phyloP scores from a whole-genome alignment of 768 basidiomycete genomes.

The Rhodotorula paludigena region DNA sequence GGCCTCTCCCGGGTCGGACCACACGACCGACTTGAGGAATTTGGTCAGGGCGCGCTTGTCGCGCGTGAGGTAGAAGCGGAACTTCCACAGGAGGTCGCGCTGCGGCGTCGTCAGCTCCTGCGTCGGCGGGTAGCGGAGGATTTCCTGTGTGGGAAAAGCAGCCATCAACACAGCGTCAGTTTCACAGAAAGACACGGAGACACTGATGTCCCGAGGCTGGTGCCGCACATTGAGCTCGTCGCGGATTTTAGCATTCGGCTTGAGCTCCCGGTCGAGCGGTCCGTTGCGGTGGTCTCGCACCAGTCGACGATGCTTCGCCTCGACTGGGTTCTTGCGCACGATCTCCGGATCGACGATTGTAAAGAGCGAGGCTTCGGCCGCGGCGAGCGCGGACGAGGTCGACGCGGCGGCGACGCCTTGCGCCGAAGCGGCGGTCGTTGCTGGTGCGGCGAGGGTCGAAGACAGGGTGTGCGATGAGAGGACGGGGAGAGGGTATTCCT shows the following conservation, averaged over 20 bases:
- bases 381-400: background rate
- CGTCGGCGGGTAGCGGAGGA: conserved; percentile 86
- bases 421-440: conserved; percentile 29
- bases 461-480: conserved; percentile 37
- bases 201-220: background rate
- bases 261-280: conserved; percentile 88
- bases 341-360: conserved; percentile 85
- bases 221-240: conserved; percentile 78
- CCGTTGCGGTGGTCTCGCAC: conserved; percentile 93
- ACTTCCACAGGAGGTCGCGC: conserved; percentile 97
- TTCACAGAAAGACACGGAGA: background rate
- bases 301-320: conserved; percentile 89
- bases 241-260: conserved; percentile 90
- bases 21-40: conserved; percentile 94
- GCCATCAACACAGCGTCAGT: background rate
- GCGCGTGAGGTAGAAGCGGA: conserved; percentile 90
- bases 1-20: conserved; percentile 92
- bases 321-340: conserved; percentile 87
- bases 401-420: conserved; percentile 55
- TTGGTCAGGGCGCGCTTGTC: conserved; percentile 94
- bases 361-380: conserved; percentile 65
- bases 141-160: conserved; percentile 57
- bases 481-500: conserved; percentile 41
- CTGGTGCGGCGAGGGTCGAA: conserved; percentile 39
- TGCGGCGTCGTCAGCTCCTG: conserved; percentile 80